Conservation (phyloP, 2,329 filamentous ascomycete species). For the Pseudocercospora pini-densiflorae region DNA sequence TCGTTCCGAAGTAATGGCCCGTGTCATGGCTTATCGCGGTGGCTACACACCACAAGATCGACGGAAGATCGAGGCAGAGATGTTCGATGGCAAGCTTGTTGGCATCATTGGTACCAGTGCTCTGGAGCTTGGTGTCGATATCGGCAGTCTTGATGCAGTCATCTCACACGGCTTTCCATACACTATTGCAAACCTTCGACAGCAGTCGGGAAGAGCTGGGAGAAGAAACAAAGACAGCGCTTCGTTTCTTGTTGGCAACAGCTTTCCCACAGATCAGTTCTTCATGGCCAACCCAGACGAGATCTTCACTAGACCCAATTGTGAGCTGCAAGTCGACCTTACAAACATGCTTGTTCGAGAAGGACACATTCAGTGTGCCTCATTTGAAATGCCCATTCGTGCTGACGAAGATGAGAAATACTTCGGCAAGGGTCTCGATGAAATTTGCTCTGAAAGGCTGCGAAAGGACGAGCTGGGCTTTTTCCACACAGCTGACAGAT, state of each 20-base stretch:
- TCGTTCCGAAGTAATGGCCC: constrained; percentile 71
- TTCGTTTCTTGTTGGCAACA: constrained; percentile 85
- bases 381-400: constrained; percentile 91
- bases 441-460: constrained; percentile 75
- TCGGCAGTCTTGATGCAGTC: constrained; percentile 91
- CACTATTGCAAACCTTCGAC: constrained; percentile 89
- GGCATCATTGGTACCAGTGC: constrained; percentile 95
- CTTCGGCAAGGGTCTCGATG: constrained; percentile 74
- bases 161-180: constrained; percentile 95
- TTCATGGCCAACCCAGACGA: constrained; percentile 98
- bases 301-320: constrained; percentile 89
- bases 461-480: constrained; percentile 76
- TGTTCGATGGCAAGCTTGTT: constrained; percentile 94
- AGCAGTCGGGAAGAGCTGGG: constrained; percentile 92
- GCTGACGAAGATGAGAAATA: constrained; percentile 75
- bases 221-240: constrained; percentile 91
- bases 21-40: constrained; percentile 94
- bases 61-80: constrained; percentile 85
- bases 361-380: constrained; percentile 94
- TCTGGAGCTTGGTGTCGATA: constrained; percentile 91
- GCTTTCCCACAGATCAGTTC: constrained; percentile 88
- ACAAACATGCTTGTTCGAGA: constrained; percentile 88
- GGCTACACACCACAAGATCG: constrained; percentile 93
- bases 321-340: constrained; percentile 88
- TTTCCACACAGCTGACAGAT: constrained; percentile 87